Conservation (phyloP, 495 filamentous ascomycete species). For the Penicillium herquei region DNA sequence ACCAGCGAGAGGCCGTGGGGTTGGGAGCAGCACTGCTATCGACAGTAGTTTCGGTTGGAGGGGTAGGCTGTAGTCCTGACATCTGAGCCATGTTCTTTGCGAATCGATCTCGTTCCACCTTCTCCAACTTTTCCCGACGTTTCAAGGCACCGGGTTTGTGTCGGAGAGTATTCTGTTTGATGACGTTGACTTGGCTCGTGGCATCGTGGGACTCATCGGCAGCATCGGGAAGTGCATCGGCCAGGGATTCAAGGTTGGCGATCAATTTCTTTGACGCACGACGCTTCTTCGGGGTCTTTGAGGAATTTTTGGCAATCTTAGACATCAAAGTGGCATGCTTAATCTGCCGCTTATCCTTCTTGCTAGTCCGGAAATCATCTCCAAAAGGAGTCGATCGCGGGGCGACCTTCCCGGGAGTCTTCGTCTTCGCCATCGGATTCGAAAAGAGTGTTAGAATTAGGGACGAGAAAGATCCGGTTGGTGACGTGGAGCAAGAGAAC, state of each 20-base stretch:
- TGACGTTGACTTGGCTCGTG: slow-evolving; percentile 45
- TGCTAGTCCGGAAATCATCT: slow-evolving; percentile 59
- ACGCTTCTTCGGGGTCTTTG: slow-evolving; percentile 55
- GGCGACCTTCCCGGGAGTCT: slow-evolving; percentile 23
- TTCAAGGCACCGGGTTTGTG: slow-evolving; percentile 77
- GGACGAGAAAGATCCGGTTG: slow-evolving; percentile 14
- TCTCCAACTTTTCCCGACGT: slow-evolving; percentile 74
- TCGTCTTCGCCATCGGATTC: slow-evolving; percentile 22
- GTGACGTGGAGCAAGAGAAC: slow-evolving; percentile 9
- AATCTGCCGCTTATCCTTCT: slow-evolving; percentile 74
- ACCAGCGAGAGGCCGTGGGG: slow-evolving; percentile 60
- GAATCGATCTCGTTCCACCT: slow-evolving; percentile 77
- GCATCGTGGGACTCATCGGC: slow-evolving; percentile 32
- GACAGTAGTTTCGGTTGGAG: slow-evolving; percentile 8
- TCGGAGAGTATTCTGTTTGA: slow-evolving; percentile 68
- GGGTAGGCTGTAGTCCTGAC: slow-evolving; percentile 32
- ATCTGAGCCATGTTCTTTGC: slow-evolving; percentile 71
- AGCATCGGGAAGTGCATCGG: slow-evolving; percentile 70
- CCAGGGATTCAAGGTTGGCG: slow-evolving; percentile 72
- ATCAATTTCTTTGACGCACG: slow-evolving; percentile 73
- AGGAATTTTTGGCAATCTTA: slow-evolving; percentile 64
- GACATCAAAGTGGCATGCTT: slow-evolving; percentile 74
- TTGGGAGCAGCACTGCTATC: slow-evolving; percentile 20
- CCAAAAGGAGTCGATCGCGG: slow-evolving; percentile 28
- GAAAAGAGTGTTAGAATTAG: not conserved